Evolutionary conservation across 1,139 yeast genomes (phyloP), one percentile per base, ranked within the genome.

Genomic region (Blastobotrys indianensis): DNA sequence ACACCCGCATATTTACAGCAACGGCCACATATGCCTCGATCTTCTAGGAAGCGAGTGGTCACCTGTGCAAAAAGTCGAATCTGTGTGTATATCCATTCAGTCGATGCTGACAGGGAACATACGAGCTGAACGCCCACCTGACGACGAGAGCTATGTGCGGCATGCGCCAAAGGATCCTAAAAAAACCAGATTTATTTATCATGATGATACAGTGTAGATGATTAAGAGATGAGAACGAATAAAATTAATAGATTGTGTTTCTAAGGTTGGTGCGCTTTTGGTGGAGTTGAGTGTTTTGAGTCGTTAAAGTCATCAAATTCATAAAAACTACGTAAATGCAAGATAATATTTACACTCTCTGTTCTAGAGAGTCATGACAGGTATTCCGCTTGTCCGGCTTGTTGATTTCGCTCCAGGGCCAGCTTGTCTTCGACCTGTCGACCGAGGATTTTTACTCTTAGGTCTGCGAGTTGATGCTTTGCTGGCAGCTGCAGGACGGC

Each of bases 1-100:
- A 1, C 88, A 83, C 57, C 90, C 90, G 0, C 90, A 83, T 57
- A 70, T 83, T 2, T 83, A 83, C 58, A 73, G 82, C 35, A 82
- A 82, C 56, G 92, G 90, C 1, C 88, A 82, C 57, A 82, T 82
- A 12, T 83, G 92, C 59, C 66, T 54, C 32, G 66, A 64, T 41
- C 52, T 64, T 4, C 63, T 83, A 28, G 87, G 85, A 1, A 74
- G 75, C 6, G 85, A 76, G 39, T 83, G 92, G 92, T 73, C 86
- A 0, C 90, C 90, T 0, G 81, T 82, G 0, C 82, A 82, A 51
- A 72, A 79, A 1, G 68, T 82, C 2, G 72, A 72, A 40, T 68
- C 79, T 5, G 69, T 80, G 0, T 63, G 79, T 17, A 53, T 83
- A 16, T 79, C 86, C 25, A 62, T 83, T 15, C 90, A 82, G 56